These are phyloP conservation scores for Epichloe glyceriae DNA, from an alignment of 2,329 filamentous ascomycete species.

Conservation along the genomic window DNA sequence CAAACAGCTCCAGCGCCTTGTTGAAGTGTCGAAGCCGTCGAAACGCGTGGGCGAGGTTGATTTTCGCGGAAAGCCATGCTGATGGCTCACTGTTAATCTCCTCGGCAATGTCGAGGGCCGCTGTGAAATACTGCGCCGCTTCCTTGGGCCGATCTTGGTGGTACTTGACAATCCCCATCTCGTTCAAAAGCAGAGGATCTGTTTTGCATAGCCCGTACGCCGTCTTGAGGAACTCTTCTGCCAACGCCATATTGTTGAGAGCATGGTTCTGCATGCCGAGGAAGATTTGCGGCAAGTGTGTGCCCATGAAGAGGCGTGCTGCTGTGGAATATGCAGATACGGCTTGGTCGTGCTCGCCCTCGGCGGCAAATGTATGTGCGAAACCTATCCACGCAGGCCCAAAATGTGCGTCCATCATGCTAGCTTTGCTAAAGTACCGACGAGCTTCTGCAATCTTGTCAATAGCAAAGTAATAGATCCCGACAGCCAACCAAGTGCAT, in stretches of 20 bases:
- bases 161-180: slow-evolving; percentile 92
- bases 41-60: slow-evolving; percentile 82
- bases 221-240: slow-evolving; percentile 86
- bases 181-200: slow-evolving; percentile 85
- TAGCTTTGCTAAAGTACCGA: slow-evolving; percentile 93
- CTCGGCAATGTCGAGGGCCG: slow-evolving; percentile 63
- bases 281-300: slow-evolving; percentile 89
- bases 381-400: slow-evolving; percentile 98
- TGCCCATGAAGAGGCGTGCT: slow-evolving; percentile 88
- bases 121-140: slow-evolving; percentile 64
- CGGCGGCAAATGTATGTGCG: slow-evolving; percentile 92
- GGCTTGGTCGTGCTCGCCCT: slow-evolving; percentile 95
- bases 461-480: slow-evolving; percentile 85
- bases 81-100: slow-evolving; percentile 72
- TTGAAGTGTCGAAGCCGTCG: slow-evolving; percentile 57
- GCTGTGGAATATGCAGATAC: slow-evolving; percentile 96
- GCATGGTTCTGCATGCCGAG: slow-evolving; percentile 97
- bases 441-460: slow-evolving; percentile 85
- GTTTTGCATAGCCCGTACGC: slow-evolving; percentile 72
- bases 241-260: slow-evolving; percentile 85
- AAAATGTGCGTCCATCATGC: slow-evolving; percentile 94
- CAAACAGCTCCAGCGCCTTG: slow-evolving; percentile 67
- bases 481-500: slow-evolving; percentile 86
- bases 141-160: slow-evolving; percentile 70
- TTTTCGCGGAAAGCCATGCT: slow-evolving; percentile 72